These are phyloP conservation scores for Cercophora samala DNA, from an alignment of 495 filamentous ascomycete genomes.

Conservation along the genomic window DNA sequence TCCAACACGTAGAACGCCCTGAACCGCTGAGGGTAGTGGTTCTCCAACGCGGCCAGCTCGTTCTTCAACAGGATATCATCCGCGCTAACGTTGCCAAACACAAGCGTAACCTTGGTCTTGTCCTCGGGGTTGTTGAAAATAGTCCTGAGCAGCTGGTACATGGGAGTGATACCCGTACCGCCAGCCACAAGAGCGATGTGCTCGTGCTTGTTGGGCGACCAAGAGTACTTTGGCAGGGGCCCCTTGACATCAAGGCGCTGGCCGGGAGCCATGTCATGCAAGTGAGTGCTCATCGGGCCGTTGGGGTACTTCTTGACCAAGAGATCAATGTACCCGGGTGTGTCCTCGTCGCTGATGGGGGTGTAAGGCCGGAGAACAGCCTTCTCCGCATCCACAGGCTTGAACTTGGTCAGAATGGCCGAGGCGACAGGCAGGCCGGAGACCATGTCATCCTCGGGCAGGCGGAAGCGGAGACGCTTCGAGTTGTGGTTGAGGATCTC, in stretches of 20 bases:
- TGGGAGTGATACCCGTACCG: conserved; percentile 91
- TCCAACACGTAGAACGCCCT: conserved; percentile 86
- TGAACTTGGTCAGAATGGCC: conserved; percentile 83
- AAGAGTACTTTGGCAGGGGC: conserved; percentile 89
- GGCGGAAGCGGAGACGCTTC: conserved; percentile 78
- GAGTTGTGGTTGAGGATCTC: conserved; percentile 83
- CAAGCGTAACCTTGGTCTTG: conserved; percentile 91
- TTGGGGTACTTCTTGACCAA: conserved; percentile 86
- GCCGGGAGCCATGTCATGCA: conserved; percentile 77
- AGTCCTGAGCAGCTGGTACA: conserved; percentile 77
- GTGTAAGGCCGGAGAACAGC: conserved; percentile 88
- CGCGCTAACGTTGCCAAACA: conserved; percentile 84
- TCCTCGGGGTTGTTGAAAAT: conserved; percentile 96
- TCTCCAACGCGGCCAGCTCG: conserved; percentile 79
- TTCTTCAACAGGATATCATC: conserved; percentile 85
- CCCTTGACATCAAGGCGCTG: conserved; percentile 88
- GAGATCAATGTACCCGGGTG: conserved; percentile 78
- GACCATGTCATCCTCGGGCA: conserved; percentile 79
- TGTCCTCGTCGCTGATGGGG: conserved; percentile 77
- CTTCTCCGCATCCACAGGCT: conserved; percentile 74
- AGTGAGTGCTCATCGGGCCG: conserved; percentile 85
- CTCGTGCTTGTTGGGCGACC: conserved; percentile 88
- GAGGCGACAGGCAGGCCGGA: conserved; percentile 78
- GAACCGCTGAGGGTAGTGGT: conserved; percentile 90
- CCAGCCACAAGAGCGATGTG: conserved; percentile 92